phyloP scores from a whole-genome alignment of 257 asterid species.

The Forsythia viridissima region DNA sequence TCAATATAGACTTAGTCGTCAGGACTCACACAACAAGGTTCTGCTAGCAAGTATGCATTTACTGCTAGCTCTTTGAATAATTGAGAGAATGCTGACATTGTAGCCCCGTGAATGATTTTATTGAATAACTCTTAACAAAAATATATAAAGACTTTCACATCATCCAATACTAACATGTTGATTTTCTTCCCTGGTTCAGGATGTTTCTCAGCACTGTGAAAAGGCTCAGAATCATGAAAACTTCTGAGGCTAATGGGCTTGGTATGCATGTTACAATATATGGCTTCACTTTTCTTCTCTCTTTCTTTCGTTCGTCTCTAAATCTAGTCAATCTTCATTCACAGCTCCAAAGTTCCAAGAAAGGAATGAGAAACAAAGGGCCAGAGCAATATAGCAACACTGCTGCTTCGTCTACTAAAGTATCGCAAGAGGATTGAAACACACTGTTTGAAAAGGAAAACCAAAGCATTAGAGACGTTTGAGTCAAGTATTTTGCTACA shows the following conservation, averaged over 20 bases:
- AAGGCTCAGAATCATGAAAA: conserved; percentile 83
- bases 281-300: not conserved
- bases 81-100: too few species aligned
- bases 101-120: too few species aligned
- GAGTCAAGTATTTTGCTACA: conserved; percentile 8
- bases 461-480: conserved; percentile 26
- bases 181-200: conserved; percentile 36
- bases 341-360: conserved; percentile 58
- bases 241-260: conserved; percentile 76
- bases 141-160: not conserved
- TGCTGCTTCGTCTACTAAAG: not conserved
- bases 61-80: too few species aligned
- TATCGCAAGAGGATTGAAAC: conserved; percentile 10
- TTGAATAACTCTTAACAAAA: too few species aligned
- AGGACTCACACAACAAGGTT: too few species aligned
- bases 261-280: conserved; percentile 32
- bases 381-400: conserved; percentile 42
- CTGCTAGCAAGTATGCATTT: too few species aligned
- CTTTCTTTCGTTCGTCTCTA: not conserved
- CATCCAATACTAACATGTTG: not conserved
- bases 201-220: conserved; percentile 78
- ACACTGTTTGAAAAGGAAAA: conserved; percentile 26
- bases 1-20: too few species aligned
- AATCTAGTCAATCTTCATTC: conserved; percentile 1
- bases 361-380: conserved; percentile 47